phyloP scores from a whole-genome alignment of 306 rosid genomes.

The Bauhinia variegata region DNA sequence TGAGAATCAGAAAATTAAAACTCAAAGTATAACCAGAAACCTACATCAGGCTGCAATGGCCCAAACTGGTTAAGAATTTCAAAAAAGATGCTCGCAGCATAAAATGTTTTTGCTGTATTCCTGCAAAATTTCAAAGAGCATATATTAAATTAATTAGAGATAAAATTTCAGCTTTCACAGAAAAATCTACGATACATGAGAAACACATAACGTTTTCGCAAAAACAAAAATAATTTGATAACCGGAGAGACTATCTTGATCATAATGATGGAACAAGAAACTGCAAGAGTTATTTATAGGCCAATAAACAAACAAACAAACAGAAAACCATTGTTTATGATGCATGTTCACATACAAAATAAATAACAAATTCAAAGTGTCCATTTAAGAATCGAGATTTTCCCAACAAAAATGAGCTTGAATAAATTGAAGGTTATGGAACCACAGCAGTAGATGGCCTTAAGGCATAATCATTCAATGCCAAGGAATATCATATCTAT shows the following conservation, averaged over 20 bases:
- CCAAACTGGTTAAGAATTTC: constrained; percentile 96
- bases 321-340: not conserved
- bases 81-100: constrained; percentile 98
- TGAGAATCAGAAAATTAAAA: constrained; percentile 21
- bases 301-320: not conserved
- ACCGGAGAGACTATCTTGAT: not conserved
- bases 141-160: constrained; percentile 8
- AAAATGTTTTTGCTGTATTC: constrained; percentile 97
- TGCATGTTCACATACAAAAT: no score
- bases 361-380: no score
- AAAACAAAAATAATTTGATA: constrained; percentile 9
- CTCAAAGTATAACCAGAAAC: constrained; percentile 44
- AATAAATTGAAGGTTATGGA: no score
- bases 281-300: not conserved
- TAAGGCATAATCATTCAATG: no score
- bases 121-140: constrained; percentile 49
- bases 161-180: constrained; percentile 5
- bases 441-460: no score
- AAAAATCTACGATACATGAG: not conserved
- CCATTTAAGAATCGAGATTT: not conserved
- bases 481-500: no score
- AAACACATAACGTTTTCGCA: constrained; percentile 8
- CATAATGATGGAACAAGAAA: constrained; percentile 12
- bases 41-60: constrained; percentile 78
- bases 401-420: not conserved